These are phyloP conservation scores for Penicilliopsis zonata DNA, from an alignment of 495 filamentous ascomycete genomes.

Conservation along the genomic window DNA sequence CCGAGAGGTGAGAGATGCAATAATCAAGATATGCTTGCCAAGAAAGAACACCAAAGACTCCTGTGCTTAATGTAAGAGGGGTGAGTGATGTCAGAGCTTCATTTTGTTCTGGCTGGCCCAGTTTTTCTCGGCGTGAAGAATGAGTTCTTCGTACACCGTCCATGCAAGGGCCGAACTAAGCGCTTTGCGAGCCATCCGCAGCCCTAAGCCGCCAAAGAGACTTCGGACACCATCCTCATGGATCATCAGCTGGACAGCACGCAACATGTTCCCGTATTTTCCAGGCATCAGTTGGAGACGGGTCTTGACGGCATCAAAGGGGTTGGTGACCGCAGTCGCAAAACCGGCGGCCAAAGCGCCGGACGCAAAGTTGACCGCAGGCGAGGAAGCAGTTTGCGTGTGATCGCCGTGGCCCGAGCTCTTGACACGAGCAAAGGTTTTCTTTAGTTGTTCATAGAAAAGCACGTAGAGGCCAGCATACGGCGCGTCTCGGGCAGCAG, in stretches of 20 bases:
- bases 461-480: conserved; percentile 93
- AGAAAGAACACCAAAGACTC: too few species aligned
- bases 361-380: conserved; percentile 73
- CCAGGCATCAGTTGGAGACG: conserved; percentile 80
- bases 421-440: conserved; percentile 35
- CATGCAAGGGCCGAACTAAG: conserved; percentile 84
- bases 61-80: too few species aligned
- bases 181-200: conserved; percentile 87
- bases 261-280: conserved; percentile 75
- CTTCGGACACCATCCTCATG: conserved; percentile 67
- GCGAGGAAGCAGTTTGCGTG: conserved; percentile 30
- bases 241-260: conserved; percentile 64
- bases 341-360: conserved; percentile 68
- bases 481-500: conserved; percentile 83
- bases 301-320: conserved; percentile 95
- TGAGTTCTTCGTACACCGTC: conserved; percentile 92
- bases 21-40: too few species aligned
- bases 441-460: conserved; percentile 87
- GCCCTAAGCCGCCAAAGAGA: conserved; percentile 74
- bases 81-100: conserved; percentile 12
- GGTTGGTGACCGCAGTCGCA: conserved; percentile 83
- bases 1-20: too few species aligned
- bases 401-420: conserved; percentile 2
- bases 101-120: conserved; percentile 31
- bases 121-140: conserved; percentile 58